A percentile compares a stretch with the other conserved stretches of the same genome.
phyloP scores from a whole-genome alignment of 23 red algal genomes.

The Gracilaria domingensis region DNA sequence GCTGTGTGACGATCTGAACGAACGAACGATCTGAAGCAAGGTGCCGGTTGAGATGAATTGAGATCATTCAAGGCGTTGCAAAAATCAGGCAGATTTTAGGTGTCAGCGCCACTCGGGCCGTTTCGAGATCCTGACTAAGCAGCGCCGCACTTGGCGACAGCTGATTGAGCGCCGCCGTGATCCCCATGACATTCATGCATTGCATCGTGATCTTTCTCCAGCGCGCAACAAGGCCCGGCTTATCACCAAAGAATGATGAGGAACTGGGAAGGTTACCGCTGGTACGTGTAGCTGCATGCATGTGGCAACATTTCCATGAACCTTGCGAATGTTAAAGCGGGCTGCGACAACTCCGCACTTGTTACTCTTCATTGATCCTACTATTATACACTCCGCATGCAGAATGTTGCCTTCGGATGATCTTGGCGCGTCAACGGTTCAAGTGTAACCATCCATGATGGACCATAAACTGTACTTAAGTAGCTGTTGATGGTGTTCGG shows the following conservation, averaged over 20 bases:
- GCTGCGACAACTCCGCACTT: too few species aligned
- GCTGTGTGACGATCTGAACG: not conserved
- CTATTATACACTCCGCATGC: too few species aligned
- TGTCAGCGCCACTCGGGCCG: not conserved
- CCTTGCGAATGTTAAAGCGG: too few species aligned
- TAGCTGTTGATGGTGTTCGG: too few species aligned
- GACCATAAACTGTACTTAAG: too few species aligned
- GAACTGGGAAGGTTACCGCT: too few species aligned
- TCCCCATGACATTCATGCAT: not conserved
- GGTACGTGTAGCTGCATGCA: too few species aligned
- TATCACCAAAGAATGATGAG: too few species aligned
- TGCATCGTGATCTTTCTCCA: not conserved
- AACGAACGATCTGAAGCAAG: conserved; percentile 3
- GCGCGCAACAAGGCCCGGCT: too few species aligned
- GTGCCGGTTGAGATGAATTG: conserved; percentile 2
- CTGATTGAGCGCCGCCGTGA: not conserved
- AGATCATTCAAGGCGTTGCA: not conserved
- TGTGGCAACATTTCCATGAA: too few species aligned
- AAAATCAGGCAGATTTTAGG: conserved; percentile 14
- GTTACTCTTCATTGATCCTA: too few species aligned
- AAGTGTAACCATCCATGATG: too few species aligned
- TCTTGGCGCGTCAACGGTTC: not conserved
- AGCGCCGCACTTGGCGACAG: not conserved
- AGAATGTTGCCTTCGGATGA: not conserved
- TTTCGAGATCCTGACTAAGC: conserved; percentile 10